Evolutionary conservation across 352 stramenopile species (phyloP).

Genomic region (Globisporangium carolinianum): DNA sequence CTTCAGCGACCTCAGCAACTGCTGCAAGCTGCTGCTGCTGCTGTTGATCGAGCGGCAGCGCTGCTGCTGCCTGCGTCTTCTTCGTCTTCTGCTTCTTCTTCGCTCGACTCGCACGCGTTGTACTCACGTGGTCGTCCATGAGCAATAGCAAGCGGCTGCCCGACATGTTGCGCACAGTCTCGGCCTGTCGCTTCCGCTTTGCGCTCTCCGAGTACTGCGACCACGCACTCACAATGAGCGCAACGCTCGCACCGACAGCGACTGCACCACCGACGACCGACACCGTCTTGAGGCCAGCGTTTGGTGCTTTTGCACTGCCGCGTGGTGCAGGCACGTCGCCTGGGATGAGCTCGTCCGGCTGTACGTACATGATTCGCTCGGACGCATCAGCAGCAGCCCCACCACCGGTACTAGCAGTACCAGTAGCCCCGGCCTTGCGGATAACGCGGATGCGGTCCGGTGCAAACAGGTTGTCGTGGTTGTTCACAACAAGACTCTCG

Average conservation of each 20-base stretch:
- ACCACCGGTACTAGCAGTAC: not conserved
- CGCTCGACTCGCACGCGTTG: conserved; percentile 10
- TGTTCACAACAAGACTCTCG: conserved; percentile 44
- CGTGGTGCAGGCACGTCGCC: conserved; percentile 38
- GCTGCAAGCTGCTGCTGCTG: not conserved
- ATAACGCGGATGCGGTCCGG: conserved; percentile 62
- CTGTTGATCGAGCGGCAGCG: not conserved
- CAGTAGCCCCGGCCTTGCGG: conserved; percentile 24
- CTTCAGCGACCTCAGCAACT: not conserved
- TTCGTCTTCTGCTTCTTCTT: conserved; percentile 9
- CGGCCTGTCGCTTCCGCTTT: conserved; percentile 55
- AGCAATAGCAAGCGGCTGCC: conserved; percentile 60
- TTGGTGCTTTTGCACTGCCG: conserved; percentile 5
- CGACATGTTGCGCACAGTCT: conserved; percentile 68
- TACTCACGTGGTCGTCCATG: conserved; percentile 53
- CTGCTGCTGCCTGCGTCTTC: not conserved
- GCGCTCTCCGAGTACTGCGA: conserved; percentile 72
- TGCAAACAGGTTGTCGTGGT: conserved; percentile 81
- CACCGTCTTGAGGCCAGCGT: conserved; percentile 37
- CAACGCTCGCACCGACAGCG: conserved; percentile 68
- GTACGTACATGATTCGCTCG: conserved; percentile 71
- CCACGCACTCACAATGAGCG: conserved; percentile 74
- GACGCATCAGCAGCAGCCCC: conserved; percentile 51
- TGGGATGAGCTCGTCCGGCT: conserved; percentile 64
- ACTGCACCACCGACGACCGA: conserved; percentile 72